These are phyloP conservation scores for Tricholomella constricta DNA, from an alignment of 768 basidiomycete species.

Conservation along the genomic window DNA sequence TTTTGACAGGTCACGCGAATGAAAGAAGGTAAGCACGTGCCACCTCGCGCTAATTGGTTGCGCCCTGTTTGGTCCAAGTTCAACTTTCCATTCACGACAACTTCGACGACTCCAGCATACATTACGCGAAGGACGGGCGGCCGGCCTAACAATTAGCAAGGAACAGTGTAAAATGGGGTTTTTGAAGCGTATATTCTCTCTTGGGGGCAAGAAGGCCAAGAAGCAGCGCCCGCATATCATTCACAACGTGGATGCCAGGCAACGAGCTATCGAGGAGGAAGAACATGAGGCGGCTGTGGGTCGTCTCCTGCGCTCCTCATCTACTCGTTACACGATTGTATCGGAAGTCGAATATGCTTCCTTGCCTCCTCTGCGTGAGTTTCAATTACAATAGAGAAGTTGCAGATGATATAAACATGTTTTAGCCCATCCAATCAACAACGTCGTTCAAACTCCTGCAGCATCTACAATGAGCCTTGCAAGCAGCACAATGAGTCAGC, in stretches of 20 bases:
- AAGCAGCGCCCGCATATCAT: slow-evolving; percentile 28
- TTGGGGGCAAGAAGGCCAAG: slow-evolving; percentile 65
- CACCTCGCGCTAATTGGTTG: slow-evolving; percentile 30
- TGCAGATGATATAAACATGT: neutral
- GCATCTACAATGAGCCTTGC: slow-evolving; percentile 55
- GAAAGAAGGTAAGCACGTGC: slow-evolving; percentile 29
- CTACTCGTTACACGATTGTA: slow-evolving; percentile 61
- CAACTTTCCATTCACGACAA: slow-evolving; percentile 17
- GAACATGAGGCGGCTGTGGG: slow-evolving; percentile 50
- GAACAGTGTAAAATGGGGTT: slow-evolving; percentile 55
- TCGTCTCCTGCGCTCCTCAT: slow-evolving; percentile 71
- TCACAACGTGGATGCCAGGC: slow-evolving; percentile 24
- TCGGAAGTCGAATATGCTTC: slow-evolving; percentile 56
- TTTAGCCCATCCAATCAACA: slow-evolving; percentile 69
- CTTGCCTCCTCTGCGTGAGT: slow-evolving; percentile 74
- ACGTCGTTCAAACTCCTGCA: slow-evolving; percentile 48
- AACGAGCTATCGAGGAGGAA: slow-evolving; percentile 43
- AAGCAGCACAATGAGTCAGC: slow-evolving; percentile 50
- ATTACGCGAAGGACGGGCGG: slow-evolving; percentile 18
- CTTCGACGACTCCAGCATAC: slow-evolving; percentile 15
- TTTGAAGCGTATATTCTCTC: slow-evolving; percentile 68
- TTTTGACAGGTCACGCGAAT: neutral
- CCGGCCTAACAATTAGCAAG: slow-evolving; percentile 7
- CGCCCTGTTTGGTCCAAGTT: slow-evolving; percentile 47
- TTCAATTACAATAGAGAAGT: neutral